Conservation (phyloP, 176 grass and related monocot species). For the Aegilops sharonensis region DNA sequence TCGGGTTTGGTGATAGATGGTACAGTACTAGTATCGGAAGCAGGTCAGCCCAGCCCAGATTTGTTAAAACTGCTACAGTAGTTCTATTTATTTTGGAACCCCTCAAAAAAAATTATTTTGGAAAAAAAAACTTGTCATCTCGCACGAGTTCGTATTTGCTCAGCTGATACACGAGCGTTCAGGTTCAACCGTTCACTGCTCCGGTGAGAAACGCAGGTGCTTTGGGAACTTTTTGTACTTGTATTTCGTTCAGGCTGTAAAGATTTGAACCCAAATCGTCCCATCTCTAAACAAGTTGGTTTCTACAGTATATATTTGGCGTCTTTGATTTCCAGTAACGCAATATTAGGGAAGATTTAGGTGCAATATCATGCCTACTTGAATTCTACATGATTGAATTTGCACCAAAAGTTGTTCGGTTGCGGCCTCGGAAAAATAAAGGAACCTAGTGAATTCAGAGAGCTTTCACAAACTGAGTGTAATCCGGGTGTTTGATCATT, state of each 20-base stretch:
- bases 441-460: background rate
- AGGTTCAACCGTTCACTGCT: background rate
- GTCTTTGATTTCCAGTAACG: no score
- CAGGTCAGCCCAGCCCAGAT: no score
- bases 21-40: no score
- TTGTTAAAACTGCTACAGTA: no score
- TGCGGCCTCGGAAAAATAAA: background rate
- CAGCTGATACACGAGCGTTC: background rate
- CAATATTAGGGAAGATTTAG: background rate
- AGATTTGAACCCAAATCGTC: background rate
- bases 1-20: no score
- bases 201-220: background rate
- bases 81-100: no score
- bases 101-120: no score
- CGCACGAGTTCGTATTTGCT: background rate
- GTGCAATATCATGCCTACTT: background rate
- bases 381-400: background rate
- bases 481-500: no score
- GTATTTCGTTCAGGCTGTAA: background rate
- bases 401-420: background rate
- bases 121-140: background rate
- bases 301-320: no score
- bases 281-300: background rate
- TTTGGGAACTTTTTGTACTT: background rate
- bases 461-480: no score